Percentiles rank a stretch among this genome's conserved stretches.
Conservation (phyloP, 2,329 filamentous ascomycete species). For the Penicillium glabrum region DNA sequence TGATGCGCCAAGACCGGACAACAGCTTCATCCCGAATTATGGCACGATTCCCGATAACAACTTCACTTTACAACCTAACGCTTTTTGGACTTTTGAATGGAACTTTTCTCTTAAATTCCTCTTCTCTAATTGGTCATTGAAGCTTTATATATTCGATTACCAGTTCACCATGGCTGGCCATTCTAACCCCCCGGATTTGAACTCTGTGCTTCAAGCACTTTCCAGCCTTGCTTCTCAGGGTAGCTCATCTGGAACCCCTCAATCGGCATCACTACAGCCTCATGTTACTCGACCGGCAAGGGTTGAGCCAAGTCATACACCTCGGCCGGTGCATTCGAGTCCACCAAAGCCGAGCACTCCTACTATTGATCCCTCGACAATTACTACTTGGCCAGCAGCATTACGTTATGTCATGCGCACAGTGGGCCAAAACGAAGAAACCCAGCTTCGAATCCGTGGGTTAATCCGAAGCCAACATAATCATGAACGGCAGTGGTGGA, state of each 20-base stretch:
- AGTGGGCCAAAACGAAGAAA: conserved; percentile 46
- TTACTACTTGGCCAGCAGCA: conserved; percentile 54
- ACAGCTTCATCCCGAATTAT: conserved; percentile 2
- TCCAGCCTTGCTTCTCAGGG: conserved; percentile 33
- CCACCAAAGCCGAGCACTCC: conserved; percentile 8
- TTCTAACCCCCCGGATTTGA: conserved; percentile 36
- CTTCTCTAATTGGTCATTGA: not conserved
- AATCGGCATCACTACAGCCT: not conserved
- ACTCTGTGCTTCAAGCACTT: conserved; percentile 43
- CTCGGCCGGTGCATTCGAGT: conserved; percentile 1
- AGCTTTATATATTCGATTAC: not conserved
- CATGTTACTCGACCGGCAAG: not conserved
- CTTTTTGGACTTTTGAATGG: not conserved
- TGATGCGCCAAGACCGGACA: conserved; percentile 23
- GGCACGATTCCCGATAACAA: conserved; percentile 5
- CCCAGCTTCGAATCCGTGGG: conserved; percentile 50
- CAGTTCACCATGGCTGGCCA: conserved; percentile 16
- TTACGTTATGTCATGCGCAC: conserved; percentile 53
- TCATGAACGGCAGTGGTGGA: conserved; percentile 63
- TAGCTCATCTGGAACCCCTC: not conserved
- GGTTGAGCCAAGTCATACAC: conserved; percentile 3
- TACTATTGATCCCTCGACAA: conserved; percentile 44
- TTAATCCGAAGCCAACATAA: conserved; percentile 64
- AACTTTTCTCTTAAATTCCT: not conserved
- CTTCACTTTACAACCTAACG: conserved; percentile 1